Conservation (phyloP, 164 flowering plant genomes). For the Chloranthus sessilifolius region DNA sequence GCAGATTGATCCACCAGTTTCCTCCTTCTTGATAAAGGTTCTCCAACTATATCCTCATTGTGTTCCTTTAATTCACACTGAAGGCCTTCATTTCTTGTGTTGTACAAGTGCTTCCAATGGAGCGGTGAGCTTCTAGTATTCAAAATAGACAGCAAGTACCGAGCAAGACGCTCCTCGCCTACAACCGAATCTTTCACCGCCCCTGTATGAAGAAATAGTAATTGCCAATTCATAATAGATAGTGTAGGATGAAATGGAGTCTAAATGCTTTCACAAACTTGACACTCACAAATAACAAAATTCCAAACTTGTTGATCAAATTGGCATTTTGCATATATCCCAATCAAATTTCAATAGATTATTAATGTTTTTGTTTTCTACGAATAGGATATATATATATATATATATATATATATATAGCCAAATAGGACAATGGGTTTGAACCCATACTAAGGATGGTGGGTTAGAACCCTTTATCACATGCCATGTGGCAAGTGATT, state of each 20-base stretch:
- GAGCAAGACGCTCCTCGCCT: conserved; percentile 93
- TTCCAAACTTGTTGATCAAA: too few species aligned
- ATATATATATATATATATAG: too few species aligned
- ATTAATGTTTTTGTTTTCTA: too few species aligned
- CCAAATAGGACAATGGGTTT: too few species aligned
- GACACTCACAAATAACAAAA: neutral
- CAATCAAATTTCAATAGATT: too few species aligned
- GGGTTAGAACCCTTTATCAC: too few species aligned
- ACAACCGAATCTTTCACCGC: conserved; percentile 92
- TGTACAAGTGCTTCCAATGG: conserved; percentile 60
- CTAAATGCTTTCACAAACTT: neutral
- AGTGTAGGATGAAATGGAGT: neutral
- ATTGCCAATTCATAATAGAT: too few species aligned
- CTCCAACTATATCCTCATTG: conserved; percentile 34
- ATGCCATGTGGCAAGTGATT: too few species aligned
- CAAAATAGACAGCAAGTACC: conserved; percentile 71
- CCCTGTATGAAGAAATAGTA: conserved; percentile 34
- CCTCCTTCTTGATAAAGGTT: conserved; percentile 44
- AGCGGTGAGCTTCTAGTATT: conserved; percentile 83
- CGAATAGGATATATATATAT: too few species aligned
- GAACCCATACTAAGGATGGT: too few species aligned
- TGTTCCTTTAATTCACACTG: conserved; percentile 23
- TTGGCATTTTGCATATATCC: too few species aligned
- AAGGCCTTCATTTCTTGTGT: conserved; percentile 36
- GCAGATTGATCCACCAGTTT: conserved; percentile 37